A percentile compares a stretch with the other conserved stretches of the same genome.
Conservation (phyloP, 2,329 filamentous ascomycete genomes). For the Diaporthe sp. region DNA sequence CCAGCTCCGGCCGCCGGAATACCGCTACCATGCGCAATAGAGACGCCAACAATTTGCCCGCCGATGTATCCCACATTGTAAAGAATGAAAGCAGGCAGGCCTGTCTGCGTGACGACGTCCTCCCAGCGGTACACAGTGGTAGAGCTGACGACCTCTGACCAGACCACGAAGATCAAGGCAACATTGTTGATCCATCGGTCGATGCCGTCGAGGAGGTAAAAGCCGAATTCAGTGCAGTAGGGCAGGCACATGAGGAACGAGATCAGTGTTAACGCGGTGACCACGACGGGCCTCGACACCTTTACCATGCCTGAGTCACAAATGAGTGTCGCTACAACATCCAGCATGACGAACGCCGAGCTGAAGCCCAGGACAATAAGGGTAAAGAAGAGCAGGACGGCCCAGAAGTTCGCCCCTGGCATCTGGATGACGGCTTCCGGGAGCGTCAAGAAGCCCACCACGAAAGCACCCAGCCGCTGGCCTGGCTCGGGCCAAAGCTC, state of each 20-base stretch:
- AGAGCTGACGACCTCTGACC: constrained; percentile 65
- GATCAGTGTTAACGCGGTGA: constrained; percentile 62
- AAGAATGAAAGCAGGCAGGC: constrained; percentile 57
- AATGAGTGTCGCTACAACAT: constrained; percentile 67
- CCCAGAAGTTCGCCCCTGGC: constrained; percentile 71
- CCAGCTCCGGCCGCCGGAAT: constrained; percentile 56
- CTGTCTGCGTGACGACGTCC: constrained; percentile 60
- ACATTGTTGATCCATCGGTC: constrained; percentile 71
- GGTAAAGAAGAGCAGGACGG: constrained; percentile 70
- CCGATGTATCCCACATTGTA: constrained; percentile 68
- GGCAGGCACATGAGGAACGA: constrained; percentile 69
- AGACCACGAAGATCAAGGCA: constrained; percentile 67
- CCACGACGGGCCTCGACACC: constrained; percentile 61
- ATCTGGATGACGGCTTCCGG: constrained; percentile 69
- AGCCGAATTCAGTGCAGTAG: constrained; percentile 71
- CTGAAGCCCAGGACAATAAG: constrained; percentile 70
- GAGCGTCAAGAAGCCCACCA: constrained; percentile 70
- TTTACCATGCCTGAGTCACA: constrained; percentile 65
- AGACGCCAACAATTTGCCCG: constrained; percentile 65
- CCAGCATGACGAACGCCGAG: constrained; percentile 72
- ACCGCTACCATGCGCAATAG: constrained; percentile 14
- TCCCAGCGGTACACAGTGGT: constrained; percentile 68
- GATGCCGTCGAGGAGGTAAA: constrained; percentile 67
- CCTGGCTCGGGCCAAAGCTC: constrained; percentile 53
- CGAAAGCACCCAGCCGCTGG: constrained; percentile 65